Conservation (phyloP, 2,329 filamentous ascomycete species). For the Fusarium cicatricum region DNA sequence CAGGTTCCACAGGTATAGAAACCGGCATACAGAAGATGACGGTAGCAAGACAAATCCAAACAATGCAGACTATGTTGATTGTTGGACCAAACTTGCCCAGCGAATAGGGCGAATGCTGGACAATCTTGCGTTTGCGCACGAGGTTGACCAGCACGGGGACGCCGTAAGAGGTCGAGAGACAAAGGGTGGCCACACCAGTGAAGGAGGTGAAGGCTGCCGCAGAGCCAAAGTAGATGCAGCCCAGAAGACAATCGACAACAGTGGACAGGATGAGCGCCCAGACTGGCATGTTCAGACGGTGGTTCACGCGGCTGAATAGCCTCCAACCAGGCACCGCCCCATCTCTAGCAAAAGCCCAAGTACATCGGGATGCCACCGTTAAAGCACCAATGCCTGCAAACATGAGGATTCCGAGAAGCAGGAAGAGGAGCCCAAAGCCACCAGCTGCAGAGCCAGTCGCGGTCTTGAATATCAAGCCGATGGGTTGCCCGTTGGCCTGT, state of each 20-base stretch:
- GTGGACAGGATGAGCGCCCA: conserved; percentile 75
- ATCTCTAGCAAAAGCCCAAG: conserved; percentile 79
- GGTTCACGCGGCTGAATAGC: conserved; percentile 72
- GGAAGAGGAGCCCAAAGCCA: conserved; percentile 78
- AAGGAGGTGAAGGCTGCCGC: conserved; percentile 81
- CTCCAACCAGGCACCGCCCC: conserved; percentile 76
- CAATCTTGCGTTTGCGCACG: conserved; percentile 69
- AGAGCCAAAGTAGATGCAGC: conserved; percentile 82
- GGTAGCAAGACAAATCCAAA: conserved; percentile 75
- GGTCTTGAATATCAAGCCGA: conserved; percentile 77
- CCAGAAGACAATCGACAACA: conserved; percentile 73
- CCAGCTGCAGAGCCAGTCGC: conserved; percentile 77
- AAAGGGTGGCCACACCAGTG: conserved; percentile 82
- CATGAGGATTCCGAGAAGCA: conserved; percentile 79
- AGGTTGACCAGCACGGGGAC: conserved; percentile 78
- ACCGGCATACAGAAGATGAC: conserved; percentile 81
- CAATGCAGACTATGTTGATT: conserved; percentile 73
- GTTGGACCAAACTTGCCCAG: conserved; percentile 73
- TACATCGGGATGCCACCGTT: conserved; percentile 77
- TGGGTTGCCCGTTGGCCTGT: conserved; percentile 77
- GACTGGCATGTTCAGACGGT: conserved; percentile 72
- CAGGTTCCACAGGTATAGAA: conserved; percentile 63
- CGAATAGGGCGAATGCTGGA: conserved; percentile 72
- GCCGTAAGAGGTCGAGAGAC: conserved; percentile 77
- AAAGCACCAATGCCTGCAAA: conserved; percentile 80